Base-by-base conservation (phyloP, 805 yeast species). In the Candida easanensis region DNA sequence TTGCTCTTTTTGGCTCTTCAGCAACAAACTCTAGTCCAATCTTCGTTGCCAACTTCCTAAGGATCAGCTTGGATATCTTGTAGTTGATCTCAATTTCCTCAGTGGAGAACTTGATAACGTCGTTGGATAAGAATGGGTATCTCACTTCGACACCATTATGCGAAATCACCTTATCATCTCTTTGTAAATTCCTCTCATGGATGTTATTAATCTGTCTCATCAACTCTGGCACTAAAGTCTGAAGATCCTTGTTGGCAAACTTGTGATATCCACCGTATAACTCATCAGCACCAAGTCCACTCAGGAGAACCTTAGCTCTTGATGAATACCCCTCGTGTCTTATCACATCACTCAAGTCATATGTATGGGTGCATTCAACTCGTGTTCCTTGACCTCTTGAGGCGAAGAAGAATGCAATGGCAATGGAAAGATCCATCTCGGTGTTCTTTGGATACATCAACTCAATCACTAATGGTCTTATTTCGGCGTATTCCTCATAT, bases 231-330 rank as follows among this genome's bases (percentile, higher is more conserved):
- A 72, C 67, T 14, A 93, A 67, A 21, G 70, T 69, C 0, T 54
- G 59, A 23, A 71, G 69, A 1, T 70, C 65, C 31, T 64, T 63
- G 26, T 67, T 66, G 14, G 63, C 82, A 53, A 93, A 95, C 35
- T 97, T 73, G 18, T 95, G 86, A 61, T 93, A 93, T 0, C 99
- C 99, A 0, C 96, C 99, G 69, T 86, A 90, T 16, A 93, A 65
- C 63, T 93, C 99, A 65, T 93, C 99, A 0, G 99, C 99, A 1
- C 99, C 99, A 11, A 93, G 70, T 0, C 99, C 99, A 41, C 96
- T 87, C 27, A 93, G 68, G 8, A 93, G 62, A 0, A 93, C 96
- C 51, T 79, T 76, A 8, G 88, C 76, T 8, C 64, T 60, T 16
- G 89, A 76, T 2, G 57, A 49, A 53, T 81, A 84, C 4, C 14